Conservation (phyloP, 78 protist species). For the Guillardia theta region DNA sequence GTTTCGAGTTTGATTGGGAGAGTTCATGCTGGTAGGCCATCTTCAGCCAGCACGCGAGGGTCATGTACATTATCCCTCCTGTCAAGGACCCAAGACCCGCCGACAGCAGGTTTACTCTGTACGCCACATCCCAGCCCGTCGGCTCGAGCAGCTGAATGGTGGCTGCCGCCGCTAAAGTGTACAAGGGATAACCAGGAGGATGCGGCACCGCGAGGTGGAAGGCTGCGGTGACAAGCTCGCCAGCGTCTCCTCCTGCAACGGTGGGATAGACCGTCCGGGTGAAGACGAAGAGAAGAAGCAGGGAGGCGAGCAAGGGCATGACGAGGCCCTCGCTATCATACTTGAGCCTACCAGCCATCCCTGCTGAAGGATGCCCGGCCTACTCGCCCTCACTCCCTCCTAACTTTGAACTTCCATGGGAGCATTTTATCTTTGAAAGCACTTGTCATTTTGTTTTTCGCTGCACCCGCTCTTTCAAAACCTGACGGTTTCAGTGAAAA, state of each 20-base stretch:
- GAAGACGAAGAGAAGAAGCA: too few relatives aligned
- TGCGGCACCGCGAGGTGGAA: neutral
- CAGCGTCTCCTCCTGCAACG: neutral
- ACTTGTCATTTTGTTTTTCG: too few relatives aligned
- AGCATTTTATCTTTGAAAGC: too few relatives aligned
- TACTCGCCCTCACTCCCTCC: too few relatives aligned
- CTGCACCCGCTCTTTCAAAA: too few relatives aligned
- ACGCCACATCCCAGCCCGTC: neutral
- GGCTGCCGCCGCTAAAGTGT: neutral
- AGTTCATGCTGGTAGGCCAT: neutral
- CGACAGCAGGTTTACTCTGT: neutral
- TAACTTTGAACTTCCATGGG: too few relatives aligned
- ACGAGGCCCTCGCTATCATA: too few relatives aligned
- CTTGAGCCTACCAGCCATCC: too few relatives aligned
- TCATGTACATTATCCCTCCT: neutral
- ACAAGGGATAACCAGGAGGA: slow-evolving; percentile 3
- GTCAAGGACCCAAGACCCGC: neutral
- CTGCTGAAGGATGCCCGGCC: too few relatives aligned
- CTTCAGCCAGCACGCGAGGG: neutral
- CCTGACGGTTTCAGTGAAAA: too few relatives aligned
- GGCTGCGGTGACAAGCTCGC: neutral
- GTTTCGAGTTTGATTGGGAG: neutral
- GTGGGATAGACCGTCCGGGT: neutral
- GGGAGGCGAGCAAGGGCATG: too few relatives aligned
- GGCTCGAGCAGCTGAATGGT: neutral